Evolutionary conservation across 495 filamentous ascomycete genomes (phyloP).

Genomic region (Talaromyces adpressus): DNA sequence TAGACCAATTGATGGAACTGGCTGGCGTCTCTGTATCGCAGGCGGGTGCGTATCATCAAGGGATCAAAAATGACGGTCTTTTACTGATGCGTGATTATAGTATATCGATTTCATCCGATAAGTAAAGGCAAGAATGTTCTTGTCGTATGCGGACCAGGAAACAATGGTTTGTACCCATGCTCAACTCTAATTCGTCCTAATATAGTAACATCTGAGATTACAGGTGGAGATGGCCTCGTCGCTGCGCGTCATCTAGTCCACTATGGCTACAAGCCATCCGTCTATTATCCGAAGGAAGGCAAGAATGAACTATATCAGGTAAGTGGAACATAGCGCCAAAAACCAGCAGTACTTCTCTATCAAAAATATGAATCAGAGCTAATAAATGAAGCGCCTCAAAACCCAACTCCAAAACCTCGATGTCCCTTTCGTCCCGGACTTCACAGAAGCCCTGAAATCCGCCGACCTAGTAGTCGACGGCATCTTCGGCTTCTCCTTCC

Average conservation of each 20-base stretch:
- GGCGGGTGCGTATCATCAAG: slow-evolving; percentile 49
- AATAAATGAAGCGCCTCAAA: slow-evolving; percentile 72
- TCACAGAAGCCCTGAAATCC: slow-evolving; percentile 53
- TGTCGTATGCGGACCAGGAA: slow-evolving; percentile 88
- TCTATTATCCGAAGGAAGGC: slow-evolving; percentile 89
- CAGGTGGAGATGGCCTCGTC: slow-evolving; percentile 90
- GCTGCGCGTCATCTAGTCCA: slow-evolving; percentile 91
- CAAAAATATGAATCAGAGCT: no score
- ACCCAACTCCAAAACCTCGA: slow-evolving; percentile 77
- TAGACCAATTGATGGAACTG: slow-evolving; percentile 97
- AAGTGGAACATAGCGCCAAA: no score
- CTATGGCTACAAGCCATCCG: slow-evolving; percentile 81
- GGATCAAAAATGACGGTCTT: neutral
- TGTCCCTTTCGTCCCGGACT: slow-evolving; percentile 81
- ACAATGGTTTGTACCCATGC: slow-evolving; percentile 61
- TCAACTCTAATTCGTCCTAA: neutral
- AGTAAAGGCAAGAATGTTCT: slow-evolving; percentile 66
- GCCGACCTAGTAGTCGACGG: slow-evolving; percentile 84
- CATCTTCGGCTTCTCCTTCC: slow-evolving; percentile 95
- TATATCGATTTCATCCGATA: slow-evolving; percentile 76
- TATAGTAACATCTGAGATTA: neutral
- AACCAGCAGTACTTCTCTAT: no score
- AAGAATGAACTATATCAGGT: slow-evolving; percentile 88
- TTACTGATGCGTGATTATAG: slow-evolving; percentile 29
- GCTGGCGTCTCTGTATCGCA: slow-evolving; percentile 91